Conservation (phyloP, 1,284 basidiomycete genomes). For the Austroboletus rostrupii region DNA sequence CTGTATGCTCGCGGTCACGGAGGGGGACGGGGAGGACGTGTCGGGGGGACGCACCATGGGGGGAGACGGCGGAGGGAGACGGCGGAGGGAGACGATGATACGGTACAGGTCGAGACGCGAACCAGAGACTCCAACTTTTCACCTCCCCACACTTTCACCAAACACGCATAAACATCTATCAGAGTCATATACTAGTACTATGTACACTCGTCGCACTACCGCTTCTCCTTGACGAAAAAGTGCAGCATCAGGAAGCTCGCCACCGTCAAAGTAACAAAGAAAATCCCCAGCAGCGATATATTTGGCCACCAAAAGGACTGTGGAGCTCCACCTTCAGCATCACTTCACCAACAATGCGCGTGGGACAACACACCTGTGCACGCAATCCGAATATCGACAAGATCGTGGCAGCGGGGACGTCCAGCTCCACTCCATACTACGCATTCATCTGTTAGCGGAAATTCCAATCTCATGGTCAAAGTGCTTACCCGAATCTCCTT, state of each 20-base stretch:
- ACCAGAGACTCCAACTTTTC: neutral
- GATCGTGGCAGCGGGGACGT: constrained; percentile 92
- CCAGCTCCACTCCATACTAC: constrained; percentile 89
- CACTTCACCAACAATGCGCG: neutral
- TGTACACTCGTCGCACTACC: constrained; percentile 38
- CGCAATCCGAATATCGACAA: constrained; percentile 86
- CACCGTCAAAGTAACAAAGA: constrained; percentile 75
- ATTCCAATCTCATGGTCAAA: neutral
- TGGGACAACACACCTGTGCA: constrained; percentile 54
- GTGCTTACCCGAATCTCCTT: constrained; percentile 80
- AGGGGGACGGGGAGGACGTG: constrained; percentile 6
- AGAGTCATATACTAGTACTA: neutral
- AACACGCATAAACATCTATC: constrained; percentile 19
- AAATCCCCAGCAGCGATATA: constrained; percentile 76
- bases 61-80: neutral
- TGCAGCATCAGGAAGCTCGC: constrained; percentile 80
- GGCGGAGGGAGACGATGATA: neutral
- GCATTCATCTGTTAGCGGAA: constrained; percentile 11
- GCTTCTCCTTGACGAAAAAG: constrained; percentile 86
- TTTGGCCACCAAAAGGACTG: constrained; percentile 97
- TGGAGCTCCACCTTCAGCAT: constrained; percentile 8
- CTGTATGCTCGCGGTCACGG: constrained; percentile 4
- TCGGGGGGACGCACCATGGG: constrained; percentile 24
- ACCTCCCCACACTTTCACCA: constrained; percentile 21
- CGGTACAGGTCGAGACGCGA: too few species aligned